Evolutionary conservation across 129 eudicot species (phyloP), one percentile per base, ranked within the genome.

Genomic region (Apium graveolens): DNA sequence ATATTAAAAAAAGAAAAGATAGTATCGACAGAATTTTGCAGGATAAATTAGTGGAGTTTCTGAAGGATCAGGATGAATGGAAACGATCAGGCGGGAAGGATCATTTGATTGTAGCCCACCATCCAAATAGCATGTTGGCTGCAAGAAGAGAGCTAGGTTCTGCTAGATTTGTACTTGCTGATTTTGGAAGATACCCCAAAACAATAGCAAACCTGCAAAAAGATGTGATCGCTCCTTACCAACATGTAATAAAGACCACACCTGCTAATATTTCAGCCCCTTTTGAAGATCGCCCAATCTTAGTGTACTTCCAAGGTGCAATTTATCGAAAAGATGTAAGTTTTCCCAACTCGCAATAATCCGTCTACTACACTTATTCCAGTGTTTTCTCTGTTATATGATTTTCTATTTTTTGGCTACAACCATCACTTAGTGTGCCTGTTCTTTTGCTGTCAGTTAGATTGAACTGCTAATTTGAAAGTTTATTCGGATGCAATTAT

Each of bases 161-260:
- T 34, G 91, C 94, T 73, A 96, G 83, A 90, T 90, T 90, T 78
- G 89, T 96, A 80, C 99, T 95, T 78, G 90, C 99, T 31, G 99
- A 95, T 87, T 95, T 95, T 62, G 99, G 99, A 12, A 87, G 99
- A 77, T 95, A 91, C 55, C 77, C 85, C 0, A 77, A 51, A 35
- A 55, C 83, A 37, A 79, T 90, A 83, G 99, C 99, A 18, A 95
- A 92, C 82, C 72, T 90, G 44, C 85, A 89, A 16, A 96, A 96
- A 84, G 97, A 96, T 84, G 91, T 92, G 37, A 90, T 96, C 63
- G 97, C 99, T 75, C 99, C 99, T 79, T 96, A 96, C 80, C 89
- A 88, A 82, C 99, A 96, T 81, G 86, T 96, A 80, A 95, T 96
- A 34, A 87, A 81, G 87, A 85, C 84, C 18, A 60, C 91, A 51